Base-by-base conservation (phyloP, 2,329 filamentous ascomycete genomes). In the Coniochaeta hoffmannii region DNA sequence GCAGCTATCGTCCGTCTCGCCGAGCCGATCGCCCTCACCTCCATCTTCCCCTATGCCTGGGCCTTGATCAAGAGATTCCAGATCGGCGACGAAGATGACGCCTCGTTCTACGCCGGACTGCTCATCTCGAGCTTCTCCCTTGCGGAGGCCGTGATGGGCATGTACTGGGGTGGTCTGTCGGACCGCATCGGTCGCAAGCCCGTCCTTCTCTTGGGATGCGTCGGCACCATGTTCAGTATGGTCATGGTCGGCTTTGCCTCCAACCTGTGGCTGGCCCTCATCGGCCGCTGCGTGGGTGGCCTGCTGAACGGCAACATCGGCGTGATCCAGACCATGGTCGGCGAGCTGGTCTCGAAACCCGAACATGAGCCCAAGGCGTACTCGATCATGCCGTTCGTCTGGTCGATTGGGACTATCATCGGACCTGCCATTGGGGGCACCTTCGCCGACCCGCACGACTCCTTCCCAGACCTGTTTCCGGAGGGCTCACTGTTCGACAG, bases 1-100 rank as follows among this genome's bases (percentile, higher is more conserved):
- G 28, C 64, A 96, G 91, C 90, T 69, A 90, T 96, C 77, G 92
- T 95, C 67, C 90, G 92, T 60, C 83, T 97, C 62, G 89, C 91
- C 54, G 92, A 97, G 71, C 92, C 92, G 22, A 93, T 97, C 64
- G 91, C 92, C 53, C 81, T 97, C 60, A 96, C 91, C 1, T 94
- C 89, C 66, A 94, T 96, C 71, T 95, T 93, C 65, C 92, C 92
- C 19, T 97, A 96, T 71, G 89, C 89, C 58, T 95, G 88, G 88
- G 81, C 87, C 58, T 84, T 93, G 62, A 86, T 93, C 62, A 89
- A 89, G 71, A 79, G 84, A 63, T 90, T 90, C 70, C 66, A 89
- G 38, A 79, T 92, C 62, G 88, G 87, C 59, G 79, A 82, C 63
- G 82, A 85, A 62, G 76, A 82, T 72, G 83, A 92, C 82, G 89